A percentile compares a stretch with the other conserved stretches of the same genome.
Conservation (phyloP, 2,329 filamentous ascomycete genomes). For the Penicillium occitanis region DNA sequence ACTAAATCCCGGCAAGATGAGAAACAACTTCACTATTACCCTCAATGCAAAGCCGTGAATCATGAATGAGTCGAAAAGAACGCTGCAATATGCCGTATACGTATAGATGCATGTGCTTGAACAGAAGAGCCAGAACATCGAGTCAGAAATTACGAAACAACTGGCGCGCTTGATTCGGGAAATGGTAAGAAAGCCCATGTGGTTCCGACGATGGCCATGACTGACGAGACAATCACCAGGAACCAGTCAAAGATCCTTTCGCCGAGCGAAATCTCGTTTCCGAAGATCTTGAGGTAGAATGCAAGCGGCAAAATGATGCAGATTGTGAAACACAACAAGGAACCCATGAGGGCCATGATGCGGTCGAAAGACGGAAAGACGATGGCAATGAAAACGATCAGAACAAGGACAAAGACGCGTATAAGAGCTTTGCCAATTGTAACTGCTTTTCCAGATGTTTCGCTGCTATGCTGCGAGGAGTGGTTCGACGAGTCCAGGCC, state of each 20-base stretch:
- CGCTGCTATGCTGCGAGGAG: constrained; percentile 28
- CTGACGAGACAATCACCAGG: constrained; percentile 67
- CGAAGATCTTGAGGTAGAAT: constrained; percentile 90
- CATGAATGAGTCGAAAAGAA: constrained; percentile 9
- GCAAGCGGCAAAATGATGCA: constrained; percentile 86
- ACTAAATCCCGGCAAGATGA: constrained; percentile 68
- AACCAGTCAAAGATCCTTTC: constrained; percentile 68
- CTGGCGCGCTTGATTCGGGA: not conserved
- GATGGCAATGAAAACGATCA: constrained; percentile 74
- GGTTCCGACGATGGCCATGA: constrained; percentile 74
- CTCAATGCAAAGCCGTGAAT: constrained; percentile 40
- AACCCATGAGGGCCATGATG: constrained; percentile 89
- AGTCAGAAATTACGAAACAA: not conserved
- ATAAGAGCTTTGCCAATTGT: constrained; percentile 61
- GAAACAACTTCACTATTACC: constrained; percentile 90
- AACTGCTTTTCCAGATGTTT: constrained; percentile 50
- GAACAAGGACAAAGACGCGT: constrained; percentile 64
- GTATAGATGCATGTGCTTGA: constrained; percentile 1
- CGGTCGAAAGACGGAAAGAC: constrained; percentile 77
- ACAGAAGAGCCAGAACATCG: constrained; percentile 4
- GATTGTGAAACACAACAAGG: constrained; percentile 87
- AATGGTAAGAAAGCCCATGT: constrained; percentile 79
- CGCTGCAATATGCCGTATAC: constrained; percentile 9
- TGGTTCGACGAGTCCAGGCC: constrained; percentile 63
- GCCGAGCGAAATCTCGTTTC: constrained; percentile 61